Evolutionary conservation across 1,284 basidiomycete species (phyloP).

Genomic region (Fomitopsis schrenkii): DNA sequence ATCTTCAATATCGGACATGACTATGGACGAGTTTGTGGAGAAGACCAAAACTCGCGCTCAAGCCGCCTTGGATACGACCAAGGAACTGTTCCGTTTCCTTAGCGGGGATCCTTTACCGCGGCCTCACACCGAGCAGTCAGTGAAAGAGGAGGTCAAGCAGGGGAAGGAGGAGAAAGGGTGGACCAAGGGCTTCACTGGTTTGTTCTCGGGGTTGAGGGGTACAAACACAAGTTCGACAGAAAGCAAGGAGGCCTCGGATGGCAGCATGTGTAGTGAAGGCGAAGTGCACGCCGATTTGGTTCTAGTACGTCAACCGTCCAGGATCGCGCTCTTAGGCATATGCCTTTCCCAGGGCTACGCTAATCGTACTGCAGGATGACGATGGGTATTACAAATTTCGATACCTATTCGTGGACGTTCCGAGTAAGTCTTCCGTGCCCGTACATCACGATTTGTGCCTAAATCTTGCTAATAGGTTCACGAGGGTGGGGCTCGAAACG

Average conservation of each 20-base stretch:
- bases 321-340: background rate
- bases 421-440: conserved; percentile 47
- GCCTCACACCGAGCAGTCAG: conserved; percentile 27
- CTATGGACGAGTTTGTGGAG: conserved; percentile 47
- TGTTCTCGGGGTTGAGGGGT: conserved; percentile 65
- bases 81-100: conserved; percentile 62
- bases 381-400: conserved; percentile 75
- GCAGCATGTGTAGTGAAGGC: conserved; percentile 61
- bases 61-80: conserved; percentile 41
- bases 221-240: conserved; percentile 32
- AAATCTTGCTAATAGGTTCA: conserved; percentile 45
- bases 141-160: conserved; percentile 18
- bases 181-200: conserved; percentile 54
- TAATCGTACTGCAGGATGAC: conserved; percentile 48
- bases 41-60: conserved; percentile 41
- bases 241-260: conserved; percentile 28
- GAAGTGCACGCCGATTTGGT: conserved; percentile 77
- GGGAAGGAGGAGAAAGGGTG: conserved; percentile 33
- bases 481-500: conserved; percentile 57
- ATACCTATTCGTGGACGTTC: conserved; percentile 75
- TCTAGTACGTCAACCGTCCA: conserved; percentile 43
- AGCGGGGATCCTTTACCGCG: conserved; percentile 51
- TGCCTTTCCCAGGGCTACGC: background rate
- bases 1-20: conserved; percentile 41
- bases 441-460: conserved; percentile 2